These are phyloP conservation scores for Xanthoceras sorbifolium DNA, from an alignment of 345 rosid species.

Conservation along the genomic window DNA sequence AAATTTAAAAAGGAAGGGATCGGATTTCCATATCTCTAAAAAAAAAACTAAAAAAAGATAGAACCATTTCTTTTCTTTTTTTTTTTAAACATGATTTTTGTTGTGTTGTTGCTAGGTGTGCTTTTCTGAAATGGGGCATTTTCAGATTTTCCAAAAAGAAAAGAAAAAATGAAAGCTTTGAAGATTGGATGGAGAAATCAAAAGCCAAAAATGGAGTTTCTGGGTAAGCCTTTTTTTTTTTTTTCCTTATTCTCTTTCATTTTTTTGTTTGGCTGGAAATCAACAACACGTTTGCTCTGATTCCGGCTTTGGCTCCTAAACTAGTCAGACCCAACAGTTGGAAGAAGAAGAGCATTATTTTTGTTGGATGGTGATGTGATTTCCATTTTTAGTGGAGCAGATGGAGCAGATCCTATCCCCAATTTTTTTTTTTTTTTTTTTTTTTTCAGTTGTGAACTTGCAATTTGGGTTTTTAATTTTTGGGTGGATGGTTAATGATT, in stretches of 20 bases:
- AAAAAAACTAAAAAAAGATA: too few species aligned
- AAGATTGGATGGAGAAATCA: slow-evolving; percentile 20
- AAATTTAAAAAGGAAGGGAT: too few species aligned
- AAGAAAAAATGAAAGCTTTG: slow-evolving; percentile 13
- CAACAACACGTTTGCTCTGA: slow-evolving; percentile 28
- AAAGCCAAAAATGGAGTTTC: slow-evolving; percentile 26
- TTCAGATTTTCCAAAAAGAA: neutral
- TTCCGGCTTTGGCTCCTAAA: slow-evolving; percentile 61
- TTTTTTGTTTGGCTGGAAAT: slow-evolving; percentile 35
- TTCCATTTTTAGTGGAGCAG: slow-evolving; percentile 49
- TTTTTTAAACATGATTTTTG: neutral
- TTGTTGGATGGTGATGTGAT: slow-evolving; percentile 21
- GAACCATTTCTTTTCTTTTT: too few species aligned
- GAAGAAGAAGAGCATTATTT: too few species aligned
- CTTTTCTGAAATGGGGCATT: slow-evolving; percentile 10
- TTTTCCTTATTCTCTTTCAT: slow-evolving; percentile 3
- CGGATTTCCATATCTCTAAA: too few species aligned
- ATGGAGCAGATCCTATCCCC: too few species aligned
- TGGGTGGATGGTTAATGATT: too few species aligned
- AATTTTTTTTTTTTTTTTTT: too few species aligned
- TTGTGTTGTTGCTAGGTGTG: neutral
- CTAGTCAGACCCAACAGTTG: slow-evolving; percentile 71
- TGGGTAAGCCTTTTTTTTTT: slow-evolving; percentile 13
- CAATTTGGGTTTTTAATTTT: too few species aligned
- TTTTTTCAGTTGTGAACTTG: too few species aligned